Percentiles rank a stretch among this genome's conserved stretches.
phyloP scores from a whole-genome alignment of 768 basidiomycete genomes.

The Psilocybe azurescens region DNA sequence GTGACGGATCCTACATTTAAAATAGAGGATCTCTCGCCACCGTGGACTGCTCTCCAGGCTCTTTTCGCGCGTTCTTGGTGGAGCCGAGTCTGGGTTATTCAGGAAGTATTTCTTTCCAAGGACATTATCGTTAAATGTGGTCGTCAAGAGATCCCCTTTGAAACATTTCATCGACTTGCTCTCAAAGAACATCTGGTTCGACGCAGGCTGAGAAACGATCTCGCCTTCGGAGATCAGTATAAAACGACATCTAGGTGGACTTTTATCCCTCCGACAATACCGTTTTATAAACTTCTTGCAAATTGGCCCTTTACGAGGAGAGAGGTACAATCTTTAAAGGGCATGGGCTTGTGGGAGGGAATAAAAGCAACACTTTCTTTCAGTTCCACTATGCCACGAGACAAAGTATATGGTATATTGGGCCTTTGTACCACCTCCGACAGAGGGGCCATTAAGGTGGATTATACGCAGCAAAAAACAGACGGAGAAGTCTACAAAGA shows the following conservation, averaged over 20 bases:
- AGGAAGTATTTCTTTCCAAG: slow-evolving; percentile 13
- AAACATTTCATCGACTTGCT: not conserved
- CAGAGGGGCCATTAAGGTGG: not conserved
- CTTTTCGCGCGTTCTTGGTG: slow-evolving; percentile 16
- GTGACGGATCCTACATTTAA: not conserved
- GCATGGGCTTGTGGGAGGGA: not conserved
- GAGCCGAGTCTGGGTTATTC: slow-evolving; percentile 15
- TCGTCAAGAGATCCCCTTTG: not conserved
- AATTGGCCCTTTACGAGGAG: not conserved
- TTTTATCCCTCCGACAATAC: not conserved
- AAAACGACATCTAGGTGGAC: not conserved
- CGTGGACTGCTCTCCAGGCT: not conserved
- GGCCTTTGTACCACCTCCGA: not conserved
- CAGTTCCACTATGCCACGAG: slow-evolving; percentile 5
- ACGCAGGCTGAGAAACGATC: not conserved
- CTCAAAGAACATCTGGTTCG: not conserved
- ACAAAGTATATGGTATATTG: slow-evolving; percentile 14
- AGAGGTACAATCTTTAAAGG: not conserved
- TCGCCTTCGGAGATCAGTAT: not conserved
- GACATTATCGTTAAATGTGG: slow-evolving; percentile 6
- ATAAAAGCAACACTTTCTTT: slow-evolving; percentile 1
- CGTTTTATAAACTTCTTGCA: not conserved
- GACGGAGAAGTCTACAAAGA: slow-evolving; percentile 1
- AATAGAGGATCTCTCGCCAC: not conserved
- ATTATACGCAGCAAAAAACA: slow-evolving; percentile 3